These are phyloP conservation scores for Auriscalpium microsporum DNA, from an alignment of 768 basidiomycete genomes.

Conservation along the genomic window DNA sequence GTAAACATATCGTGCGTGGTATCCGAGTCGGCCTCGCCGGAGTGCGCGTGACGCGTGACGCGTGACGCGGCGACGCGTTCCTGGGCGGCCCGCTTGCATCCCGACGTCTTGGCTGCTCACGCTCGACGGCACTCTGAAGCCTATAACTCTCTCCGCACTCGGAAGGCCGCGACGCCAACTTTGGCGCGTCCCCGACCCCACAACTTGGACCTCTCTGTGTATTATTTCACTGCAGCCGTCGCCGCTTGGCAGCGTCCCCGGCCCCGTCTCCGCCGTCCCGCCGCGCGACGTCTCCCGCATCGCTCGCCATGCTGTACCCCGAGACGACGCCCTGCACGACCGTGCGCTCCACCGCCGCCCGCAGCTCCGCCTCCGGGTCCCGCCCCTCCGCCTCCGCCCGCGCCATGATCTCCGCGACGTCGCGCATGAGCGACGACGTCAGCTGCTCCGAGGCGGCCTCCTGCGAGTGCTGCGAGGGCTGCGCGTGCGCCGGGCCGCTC, in stretches of 20 bases:
- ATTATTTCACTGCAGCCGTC: not conserved
- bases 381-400: conserved; percentile 46
- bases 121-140: too few species aligned
- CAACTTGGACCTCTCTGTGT: too few species aligned
- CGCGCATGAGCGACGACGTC: conserved; percentile 56
- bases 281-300: not conserved
- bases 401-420: conserved; percentile 60
- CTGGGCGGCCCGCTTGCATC: too few species aligned
- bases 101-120: too few species aligned
- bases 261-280: not conserved
- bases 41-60: too few species aligned
- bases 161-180: too few species aligned
- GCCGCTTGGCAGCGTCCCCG: conserved; percentile 6
- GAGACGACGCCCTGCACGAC: conserved; percentile 60
- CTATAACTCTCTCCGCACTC: too few species aligned
- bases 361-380: conserved; percentile 53
- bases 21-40: too few species aligned
- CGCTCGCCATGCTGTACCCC: conserved; percentile 46
- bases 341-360: conserved; percentile 49
- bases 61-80: too few species aligned
- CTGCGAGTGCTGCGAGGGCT: conserved; percentile 59
- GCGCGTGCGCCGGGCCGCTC: conserved; percentile 8
- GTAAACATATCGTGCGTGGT: too few species aligned
- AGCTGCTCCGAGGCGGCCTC: conserved; percentile 62
- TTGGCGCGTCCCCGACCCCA: too few species aligned